Conservation (phyloP, 1,284 basidiomycete species). For the Coniferiporia sulphurascens region DNA sequence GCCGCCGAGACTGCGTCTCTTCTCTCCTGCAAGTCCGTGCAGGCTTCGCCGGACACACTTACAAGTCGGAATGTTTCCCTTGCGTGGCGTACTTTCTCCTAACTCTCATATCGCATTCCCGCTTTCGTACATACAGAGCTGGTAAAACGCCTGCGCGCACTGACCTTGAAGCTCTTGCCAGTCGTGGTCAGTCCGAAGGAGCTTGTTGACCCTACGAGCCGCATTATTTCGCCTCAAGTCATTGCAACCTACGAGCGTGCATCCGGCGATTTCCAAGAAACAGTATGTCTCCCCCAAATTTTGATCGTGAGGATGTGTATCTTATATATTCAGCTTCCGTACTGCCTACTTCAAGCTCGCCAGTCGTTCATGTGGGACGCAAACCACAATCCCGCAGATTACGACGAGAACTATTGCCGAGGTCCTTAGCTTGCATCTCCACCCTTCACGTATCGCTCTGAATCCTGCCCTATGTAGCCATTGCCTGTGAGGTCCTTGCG, state of each 20-base stretch:
- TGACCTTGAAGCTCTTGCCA: conserved; percentile 77
- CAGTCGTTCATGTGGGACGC: conserved; percentile 76
- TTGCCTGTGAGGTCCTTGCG: conserved; percentile 86
- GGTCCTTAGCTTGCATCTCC: conserved; percentile 37
- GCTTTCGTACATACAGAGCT: no score
- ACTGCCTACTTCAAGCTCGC: conserved; percentile 76
- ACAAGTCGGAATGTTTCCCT: conserved; percentile 46
- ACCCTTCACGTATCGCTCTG: background rate
- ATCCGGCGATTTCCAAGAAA: conserved; percentile 75
- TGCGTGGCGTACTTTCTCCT: background rate
- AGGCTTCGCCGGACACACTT: conserved; percentile 63
- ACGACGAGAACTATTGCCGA: conserved; percentile 79
- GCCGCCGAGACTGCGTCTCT: conserved; percentile 45
- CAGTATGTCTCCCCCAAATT: conserved; percentile 42
- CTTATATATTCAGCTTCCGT: conserved; percentile 51
- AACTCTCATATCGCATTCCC: background rate
- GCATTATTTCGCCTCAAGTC: conserved; percentile 68
- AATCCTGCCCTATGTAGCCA: conserved; percentile 37
- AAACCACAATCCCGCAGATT: conserved; percentile 71
- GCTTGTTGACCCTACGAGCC: conserved; percentile 62
- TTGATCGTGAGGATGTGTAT: background rate
- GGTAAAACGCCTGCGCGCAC: conserved; percentile 71
- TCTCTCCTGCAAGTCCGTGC: conserved; percentile 41
- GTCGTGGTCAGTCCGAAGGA: conserved; percentile 64
- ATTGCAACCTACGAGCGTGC: conserved; percentile 59